These are phyloP conservation scores for Rhodotorula sp. DNA, from an alignment of 1,284 basidiomycete genomes.

Conservation along the genomic window DNA sequence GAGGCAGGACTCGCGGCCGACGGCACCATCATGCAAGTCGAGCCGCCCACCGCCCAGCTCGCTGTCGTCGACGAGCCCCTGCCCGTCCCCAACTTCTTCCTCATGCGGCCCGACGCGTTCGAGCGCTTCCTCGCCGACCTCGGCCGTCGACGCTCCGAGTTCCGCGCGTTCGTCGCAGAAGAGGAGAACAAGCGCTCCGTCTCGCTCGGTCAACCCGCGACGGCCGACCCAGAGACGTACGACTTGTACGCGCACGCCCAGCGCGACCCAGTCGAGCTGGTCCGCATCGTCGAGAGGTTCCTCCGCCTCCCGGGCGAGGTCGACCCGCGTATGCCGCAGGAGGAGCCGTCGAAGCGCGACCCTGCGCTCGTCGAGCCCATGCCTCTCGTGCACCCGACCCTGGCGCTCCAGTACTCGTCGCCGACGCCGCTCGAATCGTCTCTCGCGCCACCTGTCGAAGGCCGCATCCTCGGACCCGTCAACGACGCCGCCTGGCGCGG, in stretches of 20 bases:
- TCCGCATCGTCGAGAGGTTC: constrained; percentile 38
- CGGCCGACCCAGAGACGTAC: constrained; percentile 8
- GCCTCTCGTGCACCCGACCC: constrained; percentile 33
- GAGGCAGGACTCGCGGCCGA: too few relatives aligned
- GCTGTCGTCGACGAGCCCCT: background rate
- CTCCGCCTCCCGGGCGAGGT: constrained; percentile 9
- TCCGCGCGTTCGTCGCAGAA: constrained; percentile 25
- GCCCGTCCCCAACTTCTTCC: constrained; percentile 34
- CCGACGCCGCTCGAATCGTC: constrained; percentile 31
- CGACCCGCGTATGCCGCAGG: too few relatives aligned
- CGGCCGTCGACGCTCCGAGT: constrained; percentile 20
- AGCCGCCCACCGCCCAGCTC: too few relatives aligned
- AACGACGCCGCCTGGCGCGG: background rate
- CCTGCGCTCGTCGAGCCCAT: constrained; percentile 4
- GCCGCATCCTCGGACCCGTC: constrained; percentile 31
- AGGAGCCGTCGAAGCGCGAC: background rate
- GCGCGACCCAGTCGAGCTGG: constrained; percentile 26
- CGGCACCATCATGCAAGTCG: too few relatives aligned
- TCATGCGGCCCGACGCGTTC: constrained; percentile 26
- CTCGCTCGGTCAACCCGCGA: background rate
- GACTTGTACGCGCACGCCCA: constrained; percentile 35
- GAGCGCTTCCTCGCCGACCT: constrained; percentile 29
- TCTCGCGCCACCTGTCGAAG: constrained; percentile 26
- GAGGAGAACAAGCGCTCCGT: constrained; percentile 8
- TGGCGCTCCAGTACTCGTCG: constrained; percentile 34